These are phyloP conservation scores for Penicillium sp. DNA, from an alignment of 2,329 filamentous ascomycete species.

Conservation along the genomic window DNA sequence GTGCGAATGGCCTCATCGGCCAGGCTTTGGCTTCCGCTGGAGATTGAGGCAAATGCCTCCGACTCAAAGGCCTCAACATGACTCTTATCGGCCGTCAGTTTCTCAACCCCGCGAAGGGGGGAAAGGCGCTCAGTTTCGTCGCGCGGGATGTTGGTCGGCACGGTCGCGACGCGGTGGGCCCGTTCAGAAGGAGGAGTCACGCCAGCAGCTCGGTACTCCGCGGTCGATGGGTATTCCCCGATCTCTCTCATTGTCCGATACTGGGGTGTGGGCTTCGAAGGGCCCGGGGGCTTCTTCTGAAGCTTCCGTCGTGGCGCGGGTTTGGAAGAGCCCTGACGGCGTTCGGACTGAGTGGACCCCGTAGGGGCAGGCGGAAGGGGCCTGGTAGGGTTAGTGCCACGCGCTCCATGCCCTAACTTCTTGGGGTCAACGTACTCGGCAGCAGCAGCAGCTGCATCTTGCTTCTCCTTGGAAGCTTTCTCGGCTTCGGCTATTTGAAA, in stretches of 20 bases:
- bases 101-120: slow-evolving; percentile 3
- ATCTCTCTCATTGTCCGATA: slow-evolving; percentile 22
- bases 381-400: slow-evolving; percentile 23
- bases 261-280: slow-evolving; percentile 4
- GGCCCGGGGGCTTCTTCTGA: slow-evolving; percentile 17
- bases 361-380: slow-evolving; percentile 23
- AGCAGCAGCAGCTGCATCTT: not conserved
- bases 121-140: slow-evolving; percentile 5
- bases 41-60: not conserved
- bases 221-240: slow-evolving; percentile 22
- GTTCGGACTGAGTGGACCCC: slow-evolving; percentile 17
- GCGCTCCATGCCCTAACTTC: slow-evolving; percentile 20
- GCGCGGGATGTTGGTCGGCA: slow-evolving; percentile 2
- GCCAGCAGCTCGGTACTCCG: slow-evolving; percentile 23
- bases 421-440: slow-evolving; percentile 5
- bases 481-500: not conserved
- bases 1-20: slow-evolving; percentile 6
- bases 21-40: not conserved
- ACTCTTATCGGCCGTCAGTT: not conserved
- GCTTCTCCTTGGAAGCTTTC: not conserved
- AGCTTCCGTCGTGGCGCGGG: slow-evolving; percentile 18
- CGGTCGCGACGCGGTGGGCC: slow-evolving; percentile 17
- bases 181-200: slow-evolving; percentile 19
- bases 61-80: slow-evolving; percentile 3
- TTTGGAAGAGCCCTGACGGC: slow-evolving; percentile 14